Percentiles rank a stretch among this genome's conserved stretches.
Evolutionary conservation across 1,284 basidiomycete genomes (phyloP).

Genomic region (Sphaerobolus stellatus): DNA sequence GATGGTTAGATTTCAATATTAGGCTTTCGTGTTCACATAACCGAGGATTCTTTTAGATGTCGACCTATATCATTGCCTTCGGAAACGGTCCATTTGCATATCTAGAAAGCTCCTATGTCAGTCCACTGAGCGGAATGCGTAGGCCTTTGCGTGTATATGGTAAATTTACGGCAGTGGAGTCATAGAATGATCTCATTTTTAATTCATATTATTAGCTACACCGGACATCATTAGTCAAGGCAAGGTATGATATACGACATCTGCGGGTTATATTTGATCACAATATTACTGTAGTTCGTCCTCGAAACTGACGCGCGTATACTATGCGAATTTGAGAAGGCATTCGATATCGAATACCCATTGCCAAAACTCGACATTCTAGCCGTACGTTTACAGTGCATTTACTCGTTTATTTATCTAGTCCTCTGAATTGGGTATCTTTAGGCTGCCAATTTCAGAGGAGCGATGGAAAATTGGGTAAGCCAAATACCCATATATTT

Average conservation of each 20-base stretch:
- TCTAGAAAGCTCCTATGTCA: slow-evolving; percentile 75
- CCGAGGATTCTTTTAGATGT: slow-evolving; percentile 29
- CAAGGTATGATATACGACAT: slow-evolving; percentile 57
- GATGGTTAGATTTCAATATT: slow-evolving; percentile 15
- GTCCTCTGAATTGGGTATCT: not conserved
- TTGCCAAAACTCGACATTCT: slow-evolving; percentile 83
- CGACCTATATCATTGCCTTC: slow-evolving; percentile 54
- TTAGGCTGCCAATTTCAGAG: slow-evolving; percentile 84
- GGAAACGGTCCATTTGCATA: slow-evolving; percentile 57
- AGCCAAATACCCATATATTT: not conserved
- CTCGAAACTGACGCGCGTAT: slow-evolving; percentile 87
- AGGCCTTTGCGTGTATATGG: slow-evolving; percentile 86
- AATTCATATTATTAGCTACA: slow-evolving; percentile 58
- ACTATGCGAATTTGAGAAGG: slow-evolving; percentile 74
- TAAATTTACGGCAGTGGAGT: slow-evolving; percentile 31
- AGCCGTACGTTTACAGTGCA: slow-evolving; percentile 11
- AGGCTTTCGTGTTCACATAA: not conserved
- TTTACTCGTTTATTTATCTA: not conserved
- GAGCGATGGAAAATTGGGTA: slow-evolving; percentile 94
- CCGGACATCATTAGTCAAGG: slow-evolving; percentile 82
- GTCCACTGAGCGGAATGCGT: slow-evolving; percentile 79
- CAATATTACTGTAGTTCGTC: slow-evolving; percentile 69
- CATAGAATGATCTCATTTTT: not conserved
- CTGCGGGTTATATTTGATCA: slow-evolving; percentile 74
- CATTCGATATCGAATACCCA: slow-evolving; percentile 89